Base-by-base conservation (phyloP, 208 protist species). In the Jaenimonas drosophilae region DNA sequence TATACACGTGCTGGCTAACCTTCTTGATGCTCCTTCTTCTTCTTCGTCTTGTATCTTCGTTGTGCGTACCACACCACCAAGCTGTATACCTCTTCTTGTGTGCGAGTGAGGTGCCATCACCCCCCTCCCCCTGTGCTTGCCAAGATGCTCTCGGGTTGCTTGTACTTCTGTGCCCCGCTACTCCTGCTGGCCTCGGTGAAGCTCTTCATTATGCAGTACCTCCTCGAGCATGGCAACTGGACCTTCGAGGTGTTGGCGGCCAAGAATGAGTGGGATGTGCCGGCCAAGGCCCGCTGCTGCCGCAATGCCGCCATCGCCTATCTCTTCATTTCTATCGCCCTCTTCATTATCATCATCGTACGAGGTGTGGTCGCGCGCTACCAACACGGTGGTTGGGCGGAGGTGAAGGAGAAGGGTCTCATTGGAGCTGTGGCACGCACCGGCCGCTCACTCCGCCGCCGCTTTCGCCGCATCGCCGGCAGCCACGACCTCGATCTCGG, bases 161-260 rank as follows among this genome's bases (percentile, higher is more conserved):
- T 29, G 4, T 27, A 5, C 27, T 57, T 20, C 45, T 60, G 54
- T 21, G 49, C 49, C 16, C n/a, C 44, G 14, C 44, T 53, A 48
- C n/a, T 7, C 24, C 16, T 57, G 6, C 16, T 57, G 19, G 45
- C 29, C 26, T 36, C 48, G 7, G 26, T 60, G 12, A 46, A 60
- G 16, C 46, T 63, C 23, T 33, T 56, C 9, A 64, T 67, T 34
- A 57, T 82, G 21, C 19, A 33, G 0, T 31, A 28, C 14, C 26
- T 50, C 33, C 43, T 60, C 39, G 19, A 44, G 30, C 37, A 47
- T n/a, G 59, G 57, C 19, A 74, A 55, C 49, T 73, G 63, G 67
- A 89, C 79, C n/a, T 89, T 89, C 32, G 44, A 68, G 16, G 56
- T 89, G 6, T 30, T 81, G n/a, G 59, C 68, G 23, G 70, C 59